phyloP scores from a whole-genome alignment of 768 basidiomycete species.

The Udeniomyces megalosporus region DNA sequence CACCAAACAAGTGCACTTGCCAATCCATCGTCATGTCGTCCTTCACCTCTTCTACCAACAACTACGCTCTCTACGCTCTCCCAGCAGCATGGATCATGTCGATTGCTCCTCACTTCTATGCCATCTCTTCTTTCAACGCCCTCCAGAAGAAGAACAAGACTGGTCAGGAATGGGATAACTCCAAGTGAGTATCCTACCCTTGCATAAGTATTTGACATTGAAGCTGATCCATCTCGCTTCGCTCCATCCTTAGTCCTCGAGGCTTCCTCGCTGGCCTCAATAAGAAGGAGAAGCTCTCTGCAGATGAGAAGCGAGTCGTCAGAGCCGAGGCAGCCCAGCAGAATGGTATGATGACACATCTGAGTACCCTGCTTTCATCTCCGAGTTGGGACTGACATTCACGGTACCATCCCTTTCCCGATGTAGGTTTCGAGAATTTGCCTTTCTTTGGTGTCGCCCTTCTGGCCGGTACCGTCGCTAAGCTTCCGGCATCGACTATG shows the following conservation, averaged over 20 bases:
- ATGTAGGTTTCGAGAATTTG: conserved; percentile 20
- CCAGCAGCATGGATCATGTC: conserved; percentile 20
- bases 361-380: too few species aligned
- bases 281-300: conserved; percentile 19
- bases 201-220: neutral
- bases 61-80: conserved; percentile 24
- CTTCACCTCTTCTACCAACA: neutral
- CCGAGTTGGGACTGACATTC: too few species aligned
- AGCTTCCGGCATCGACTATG: conserved; percentile 18
- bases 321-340: conserved; percentile 23
- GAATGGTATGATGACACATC: too few species aligned
- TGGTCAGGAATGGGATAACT: conserved; percentile 19
- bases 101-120: conserved; percentile 23
- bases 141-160: conserved; percentile 17
- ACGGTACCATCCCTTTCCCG: too few species aligned
- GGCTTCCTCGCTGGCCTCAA: conserved; percentile 16
- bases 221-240: neutral
- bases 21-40: conserved; percentile 1
- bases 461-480: conserved; percentile 22
- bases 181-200: conserved; percentile 3
- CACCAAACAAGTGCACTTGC: too few species aligned
- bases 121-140: conserved; percentile 19
- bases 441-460: conserved; percentile 21
- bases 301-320: conserved; percentile 14
- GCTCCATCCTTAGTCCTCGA: neutral